Base-by-base conservation (phyloP, 495 filamentous ascomycete genomes). In the Clavariopsis aquatica region DNA sequence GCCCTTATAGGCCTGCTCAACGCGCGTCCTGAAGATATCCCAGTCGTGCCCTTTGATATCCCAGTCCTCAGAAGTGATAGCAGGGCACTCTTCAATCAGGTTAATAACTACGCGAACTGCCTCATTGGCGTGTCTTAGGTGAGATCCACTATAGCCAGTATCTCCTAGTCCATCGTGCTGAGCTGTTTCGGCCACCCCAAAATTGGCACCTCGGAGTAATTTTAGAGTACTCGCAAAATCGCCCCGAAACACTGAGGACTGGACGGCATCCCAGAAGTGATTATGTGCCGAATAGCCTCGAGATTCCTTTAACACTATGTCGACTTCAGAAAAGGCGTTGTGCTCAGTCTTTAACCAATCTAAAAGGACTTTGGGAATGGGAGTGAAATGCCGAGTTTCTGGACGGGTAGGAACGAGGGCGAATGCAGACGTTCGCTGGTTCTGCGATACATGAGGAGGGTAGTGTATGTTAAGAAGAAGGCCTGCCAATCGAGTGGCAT, bases 251-350 rank as follows among this genome's bases (percentile, higher is more conserved):
- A 74, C 29, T 81, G 60, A 62, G 22, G 52, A 79, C 64, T 85
- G 87, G 19, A 96, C 76, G 10, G 85, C 81, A 69, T 91, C 88
- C 93, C 93, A 97, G 73, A 89, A 97, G 27, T 85, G 79, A 6
- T 77, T 75, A 66, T 92, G 88, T 49, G 84, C 83, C 1, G 90
- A 86, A 36, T 90, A 88, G 61, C 87, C 89, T 1, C 89, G 89
- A 49, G 82, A 78, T 58, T 86, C 74, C 24, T 79, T 78, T 62
- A 82, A 76, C 38, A 96, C 76, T 13, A 85, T 76, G 41, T 83
- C 77, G 2, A 89, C 69, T 62, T 89, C 87, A 49, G 80, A 77
- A 63, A 85, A 86, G 26, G 87, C 77, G 49, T 85, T 81, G 70
- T 93, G 87, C 67, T 88, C 81, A 2, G 79, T 78, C 54, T 90